Conservation (phyloP, 148 eudicot genomes). For the Dianthus caryophyllus region DNA sequence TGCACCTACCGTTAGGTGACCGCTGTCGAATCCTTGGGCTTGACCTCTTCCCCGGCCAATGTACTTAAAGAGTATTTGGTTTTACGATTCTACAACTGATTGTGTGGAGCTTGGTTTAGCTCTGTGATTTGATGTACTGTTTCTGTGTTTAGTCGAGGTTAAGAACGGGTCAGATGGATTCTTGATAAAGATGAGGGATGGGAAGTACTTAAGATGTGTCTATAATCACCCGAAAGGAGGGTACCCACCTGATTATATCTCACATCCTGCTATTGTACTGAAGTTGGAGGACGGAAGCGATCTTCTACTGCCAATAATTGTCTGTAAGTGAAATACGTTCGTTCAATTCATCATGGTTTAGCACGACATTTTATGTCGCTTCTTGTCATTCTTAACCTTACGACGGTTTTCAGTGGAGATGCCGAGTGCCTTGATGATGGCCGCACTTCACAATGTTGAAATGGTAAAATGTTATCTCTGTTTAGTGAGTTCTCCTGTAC, state of each 20-base stretch:
- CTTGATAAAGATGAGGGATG: constrained; percentile 83
- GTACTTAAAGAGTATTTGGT: no score
- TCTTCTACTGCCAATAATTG: constrained; percentile 85
- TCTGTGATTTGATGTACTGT: not conserved
- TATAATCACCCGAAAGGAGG: constrained; percentile 72
- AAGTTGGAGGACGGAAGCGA: constrained; percentile 95
- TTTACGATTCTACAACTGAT: not conserved
- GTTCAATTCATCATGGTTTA: not conserved
- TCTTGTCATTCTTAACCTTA: constrained; percentile 2
- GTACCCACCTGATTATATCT: constrained; percentile 77
- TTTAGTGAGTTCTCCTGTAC: constrained; percentile 1
- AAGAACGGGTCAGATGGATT: constrained; percentile 81
- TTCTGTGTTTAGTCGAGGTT: constrained; percentile 62
- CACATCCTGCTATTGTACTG: constrained; percentile 93
- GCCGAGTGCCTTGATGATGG: constrained; percentile 83
- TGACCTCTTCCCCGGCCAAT: constrained; percentile 1
- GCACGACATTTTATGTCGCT: not conserved
- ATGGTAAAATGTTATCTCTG: constrained; percentile 41
- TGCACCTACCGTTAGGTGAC: not conserved
- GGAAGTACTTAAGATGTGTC: constrained; percentile 75
- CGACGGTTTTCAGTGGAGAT: constrained; percentile 67
- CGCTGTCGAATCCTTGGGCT: not conserved
- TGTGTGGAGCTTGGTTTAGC: not conserved
- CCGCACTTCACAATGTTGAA: constrained; percentile 73
- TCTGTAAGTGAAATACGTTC: constrained; percentile 47